phyloP scores from a whole-genome alignment of 2,329 filamentous ascomycete species.

The Dendrostoma leiphaemia region DNA sequence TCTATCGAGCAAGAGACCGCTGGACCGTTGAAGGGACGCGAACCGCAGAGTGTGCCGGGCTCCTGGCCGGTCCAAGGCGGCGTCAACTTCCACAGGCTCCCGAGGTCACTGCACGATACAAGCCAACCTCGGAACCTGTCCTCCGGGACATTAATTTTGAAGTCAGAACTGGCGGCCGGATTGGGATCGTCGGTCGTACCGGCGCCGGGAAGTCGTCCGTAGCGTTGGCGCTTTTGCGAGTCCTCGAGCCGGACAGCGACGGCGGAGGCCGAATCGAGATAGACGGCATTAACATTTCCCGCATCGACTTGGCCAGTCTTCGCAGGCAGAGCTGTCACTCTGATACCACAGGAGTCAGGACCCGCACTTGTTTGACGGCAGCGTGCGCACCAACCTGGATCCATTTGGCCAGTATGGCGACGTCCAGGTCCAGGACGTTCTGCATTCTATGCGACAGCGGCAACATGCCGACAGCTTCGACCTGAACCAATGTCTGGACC shows the following conservation, averaged over 20 bases:
- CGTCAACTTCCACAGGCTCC: slow-evolving; percentile 15
- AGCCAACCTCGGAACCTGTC: slow-evolving; percentile 11
- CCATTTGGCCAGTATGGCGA: not conserved
- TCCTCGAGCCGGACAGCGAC: slow-evolving; percentile 11
- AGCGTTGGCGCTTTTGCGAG: slow-evolving; percentile 16
- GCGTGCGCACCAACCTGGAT: slow-evolving; percentile 1
- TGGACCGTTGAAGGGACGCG: too few species aligned
- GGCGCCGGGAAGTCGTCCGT: slow-evolving; percentile 17
- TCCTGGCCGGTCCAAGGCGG: slow-evolving; percentile 15
- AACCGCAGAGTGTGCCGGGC: slow-evolving; percentile 4
- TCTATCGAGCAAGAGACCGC: not conserved
- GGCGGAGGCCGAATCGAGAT: slow-evolving; percentile 6
- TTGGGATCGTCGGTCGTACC: slow-evolving; percentile 18
- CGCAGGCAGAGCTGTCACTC: not conserved
- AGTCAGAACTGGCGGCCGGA: slow-evolving; percentile 8
- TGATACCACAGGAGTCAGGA: not conserved
- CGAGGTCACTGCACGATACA: slow-evolving; percentile 19
- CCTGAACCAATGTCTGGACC: not conserved
- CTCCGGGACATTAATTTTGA: slow-evolving; percentile 17
- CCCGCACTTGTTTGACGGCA: slow-evolving; percentile 1
- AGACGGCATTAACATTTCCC: slow-evolving; percentile 11
- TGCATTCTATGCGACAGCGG: not conserved
- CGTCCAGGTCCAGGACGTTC: too few species aligned
- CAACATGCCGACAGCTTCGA: not conserved
- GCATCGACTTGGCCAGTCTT: not conserved